Evolutionary conservation across 495 filamentous ascomycete genomes (phyloP).

Genomic region (Annulohypoxylon moriforme): DNA sequence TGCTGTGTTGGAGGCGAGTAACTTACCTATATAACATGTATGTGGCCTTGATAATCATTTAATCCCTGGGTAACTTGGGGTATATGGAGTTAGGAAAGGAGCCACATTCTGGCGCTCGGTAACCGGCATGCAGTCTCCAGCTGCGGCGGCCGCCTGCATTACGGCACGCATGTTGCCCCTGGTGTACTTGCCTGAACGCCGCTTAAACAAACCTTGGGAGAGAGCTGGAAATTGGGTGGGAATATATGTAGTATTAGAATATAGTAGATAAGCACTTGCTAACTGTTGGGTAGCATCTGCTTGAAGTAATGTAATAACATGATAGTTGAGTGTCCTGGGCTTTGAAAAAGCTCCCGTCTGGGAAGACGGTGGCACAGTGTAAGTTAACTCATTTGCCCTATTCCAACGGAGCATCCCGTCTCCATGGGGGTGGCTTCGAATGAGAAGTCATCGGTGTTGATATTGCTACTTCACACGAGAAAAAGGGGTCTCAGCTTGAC

Average conservation of each 20-base stretch:
- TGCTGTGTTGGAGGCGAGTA: neutral
- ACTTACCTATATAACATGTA: conserved; percentile 9
- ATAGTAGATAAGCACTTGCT: conserved; percentile 1
- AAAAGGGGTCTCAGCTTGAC: conserved; percentile 32
- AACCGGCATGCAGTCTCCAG: conserved; percentile 29
- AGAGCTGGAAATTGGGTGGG: conserved; percentile 12
- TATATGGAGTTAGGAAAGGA: conserved; percentile 9
- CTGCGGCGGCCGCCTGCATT: conserved; percentile 21
- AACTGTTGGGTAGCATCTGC: conserved; percentile 20
- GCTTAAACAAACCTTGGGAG: conserved; percentile 8
- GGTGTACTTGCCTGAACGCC: conserved; percentile 9
- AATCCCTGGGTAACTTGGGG: neutral
- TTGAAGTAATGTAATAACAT: conserved; percentile 3
- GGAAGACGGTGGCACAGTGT: conserved; percentile 3
- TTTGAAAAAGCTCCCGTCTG: neutral
- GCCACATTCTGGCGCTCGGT: conserved; percentile 14
- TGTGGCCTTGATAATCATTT: conserved; percentile 10
- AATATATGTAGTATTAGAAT: conserved; percentile 9
- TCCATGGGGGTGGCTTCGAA: conserved; percentile 9
- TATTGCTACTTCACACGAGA: conserved; percentile 16
- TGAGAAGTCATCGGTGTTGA: neutral
- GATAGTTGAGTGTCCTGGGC: neutral
- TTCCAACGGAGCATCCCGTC: conserved; percentile 14
- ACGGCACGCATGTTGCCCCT: conserved; percentile 25
- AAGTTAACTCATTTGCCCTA: neutral